phyloP scores from a whole-genome alignment of 129 eudicot genomes.

The Flaveria sonorensis region DNA sequence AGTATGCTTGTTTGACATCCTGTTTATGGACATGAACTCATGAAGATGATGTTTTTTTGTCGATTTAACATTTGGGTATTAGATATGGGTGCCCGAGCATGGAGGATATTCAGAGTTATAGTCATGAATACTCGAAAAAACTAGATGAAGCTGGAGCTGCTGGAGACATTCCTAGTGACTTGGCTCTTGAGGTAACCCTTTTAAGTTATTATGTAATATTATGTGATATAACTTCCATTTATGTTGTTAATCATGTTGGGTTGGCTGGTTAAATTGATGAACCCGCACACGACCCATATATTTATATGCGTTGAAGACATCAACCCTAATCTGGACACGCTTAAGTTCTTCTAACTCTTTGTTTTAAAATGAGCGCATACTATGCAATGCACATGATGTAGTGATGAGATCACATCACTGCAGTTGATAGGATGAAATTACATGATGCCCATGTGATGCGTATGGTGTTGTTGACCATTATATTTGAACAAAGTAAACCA shows the following conservation, averaged over 20 bases:
- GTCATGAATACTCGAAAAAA: constrained; percentile 57
- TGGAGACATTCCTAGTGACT: constrained; percentile 75
- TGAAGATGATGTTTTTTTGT: neutral
- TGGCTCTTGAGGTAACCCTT: constrained; percentile 65
- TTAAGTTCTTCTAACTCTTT: neutral
- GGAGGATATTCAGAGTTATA: constrained; percentile 70
- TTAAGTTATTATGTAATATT: neutral
- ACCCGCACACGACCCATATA: neutral
- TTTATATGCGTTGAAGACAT: neutral
- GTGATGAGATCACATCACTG: too few relatives aligned
- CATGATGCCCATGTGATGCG: too few relatives aligned
- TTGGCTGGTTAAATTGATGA: neutral
- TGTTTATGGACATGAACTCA: neutral
- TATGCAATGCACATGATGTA: too few relatives aligned
- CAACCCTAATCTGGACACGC: neutral
- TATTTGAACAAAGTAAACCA: too few relatives aligned
- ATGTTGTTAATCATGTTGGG: neutral
- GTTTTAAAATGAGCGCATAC: too few relatives aligned
- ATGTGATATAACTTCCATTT: neutral
- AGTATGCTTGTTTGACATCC: neutral
- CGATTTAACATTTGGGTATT: neutral
- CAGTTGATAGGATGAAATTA: too few relatives aligned
- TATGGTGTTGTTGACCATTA: too few relatives aligned
- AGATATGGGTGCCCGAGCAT: constrained; percentile 73
- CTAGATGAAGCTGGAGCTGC: constrained; percentile 70